Percentiles rank a stretch among this genome's conserved stretches.
phyloP scores from a whole-genome alignment of 1,284 basidiomycete species.

The Garcileccinum viscosum region DNA sequence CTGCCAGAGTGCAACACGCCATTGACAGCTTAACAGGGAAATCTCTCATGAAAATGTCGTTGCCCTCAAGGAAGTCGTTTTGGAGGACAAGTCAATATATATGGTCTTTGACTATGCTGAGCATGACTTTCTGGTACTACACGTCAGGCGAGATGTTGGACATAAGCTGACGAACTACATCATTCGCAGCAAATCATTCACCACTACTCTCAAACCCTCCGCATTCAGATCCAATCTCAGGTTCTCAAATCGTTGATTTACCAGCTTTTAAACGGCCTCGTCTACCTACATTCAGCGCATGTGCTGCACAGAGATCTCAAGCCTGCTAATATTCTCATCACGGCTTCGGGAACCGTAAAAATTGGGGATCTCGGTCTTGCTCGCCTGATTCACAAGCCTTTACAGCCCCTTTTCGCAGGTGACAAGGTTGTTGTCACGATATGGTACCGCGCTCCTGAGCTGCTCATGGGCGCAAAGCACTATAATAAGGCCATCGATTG shows the following conservation, averaged over 20 bases:
- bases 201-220: slow-evolving; percentile 90
- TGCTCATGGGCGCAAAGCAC: slow-evolving; percentile 93
- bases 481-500: slow-evolving; percentile 96
- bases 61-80: slow-evolving; percentile 89
- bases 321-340: slow-evolving; percentile 98
- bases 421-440: slow-evolving; percentile 99
- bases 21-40: slow-evolving; percentile 85
- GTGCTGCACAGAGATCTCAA: slow-evolving; percentile 97
- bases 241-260: slow-evolving; percentile 94
- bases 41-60: slow-evolving; percentile 94
- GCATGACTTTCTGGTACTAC: slow-evolving; percentile 88
- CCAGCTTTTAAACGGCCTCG: slow-evolving; percentile 94
- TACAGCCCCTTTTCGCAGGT: slow-evolving; percentile 85
- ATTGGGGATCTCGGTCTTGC: slow-evolving; percentile 98
- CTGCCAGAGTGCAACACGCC: not conserved
- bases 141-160: not conserved
- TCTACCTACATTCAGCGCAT: slow-evolving; percentile 94
- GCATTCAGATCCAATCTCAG: slow-evolving; percentile 72
- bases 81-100: slow-evolving; percentile 97
- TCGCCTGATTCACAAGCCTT: slow-evolving; percentile 82
- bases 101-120: slow-evolving; percentile 99
- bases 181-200: slow-evolving; percentile 90
- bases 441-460: slow-evolving; percentile 97
- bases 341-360: slow-evolving; percentile 88
- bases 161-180: not conserved